Evolutionary conservation across 495 filamentous ascomycete species (phyloP), one percentile per base, ranked within the genome.

Genomic region (Geopyxis carbonaria): DNA sequence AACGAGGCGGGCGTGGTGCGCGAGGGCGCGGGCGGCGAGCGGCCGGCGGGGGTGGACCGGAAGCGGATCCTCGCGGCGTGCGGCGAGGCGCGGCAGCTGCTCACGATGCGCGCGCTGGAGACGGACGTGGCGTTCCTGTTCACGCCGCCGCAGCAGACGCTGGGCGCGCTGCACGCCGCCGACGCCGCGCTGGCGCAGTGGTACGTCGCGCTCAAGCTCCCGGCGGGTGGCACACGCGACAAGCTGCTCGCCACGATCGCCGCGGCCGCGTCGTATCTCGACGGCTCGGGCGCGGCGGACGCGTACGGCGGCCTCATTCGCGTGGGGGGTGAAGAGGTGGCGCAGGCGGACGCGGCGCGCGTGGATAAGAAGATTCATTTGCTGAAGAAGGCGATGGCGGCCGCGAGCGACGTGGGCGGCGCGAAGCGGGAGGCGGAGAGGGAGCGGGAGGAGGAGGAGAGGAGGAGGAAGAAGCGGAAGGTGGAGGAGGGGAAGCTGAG

Each of bases 111-210:
- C 34, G 80, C 84, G 1, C 62, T 89, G 29, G 68, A 93, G 46
- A 87, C 87, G 19, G 89, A 97, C 52, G 84, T 69, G 15, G 94
- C 94, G 61, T 93, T 95, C 64, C 76, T 93, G 51, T 95, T 81
- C 60, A 92, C 91, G 2, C 91, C 89, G 0, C 77, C 79, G 10
- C 89, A 97, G 57, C 89, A 94, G 55, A 85, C 82, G 76, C 66
- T 93, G 14, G 73, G 82, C 0, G 73, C 85, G 0, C 61, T 94
- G 20, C 62, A 73, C 10, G 61, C 86, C 38, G 78, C 73, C 0
- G 89, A 97, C 52, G 61, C 64, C 25, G 75, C 72, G 4, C 62
- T 94, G 10, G 69, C 74, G 1, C 61, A 71, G 46, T 75, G 76
- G 45, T 78, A 91, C 53, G 67, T 95, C 9, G 63, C 69, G 28